These are phyloP conservation scores for Penicillium sp. DNA, from an alignment of 2,329 filamentous ascomycete genomes.

Conservation along the genomic window DNA sequence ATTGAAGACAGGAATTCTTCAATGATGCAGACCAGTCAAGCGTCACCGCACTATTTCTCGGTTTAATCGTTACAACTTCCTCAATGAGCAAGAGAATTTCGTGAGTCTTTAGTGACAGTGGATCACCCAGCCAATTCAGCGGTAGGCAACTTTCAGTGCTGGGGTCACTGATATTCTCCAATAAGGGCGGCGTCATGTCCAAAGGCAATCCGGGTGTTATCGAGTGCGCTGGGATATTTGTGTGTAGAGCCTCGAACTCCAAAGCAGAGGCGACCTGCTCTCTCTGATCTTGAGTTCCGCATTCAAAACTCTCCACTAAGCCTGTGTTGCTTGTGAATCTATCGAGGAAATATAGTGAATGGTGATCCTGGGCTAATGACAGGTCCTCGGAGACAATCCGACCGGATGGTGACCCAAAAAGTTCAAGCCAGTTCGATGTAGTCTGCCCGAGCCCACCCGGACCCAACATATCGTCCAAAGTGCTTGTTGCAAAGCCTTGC, in stretches of 20 bases:
- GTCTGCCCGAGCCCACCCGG: neutral
- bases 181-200: neutral
- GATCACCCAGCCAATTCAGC: slow-evolving; percentile 28
- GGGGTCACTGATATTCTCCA: slow-evolving; percentile 5
- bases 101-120: slow-evolving; percentile 36
- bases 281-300: slow-evolving; percentile 34
- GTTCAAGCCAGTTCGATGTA: slow-evolving; percentile 11
- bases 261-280: slow-evolving; percentile 18
- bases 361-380: slow-evolving; percentile 1
- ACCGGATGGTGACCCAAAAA: slow-evolving; percentile 3
- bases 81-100: slow-evolving; percentile 37
- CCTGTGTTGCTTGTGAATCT: slow-evolving; percentile 40
- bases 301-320: slow-evolving; percentile 38
- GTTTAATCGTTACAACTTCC: slow-evolving; percentile 35
- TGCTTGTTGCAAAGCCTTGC: neutral
- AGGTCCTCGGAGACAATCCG: slow-evolving; percentile 1
- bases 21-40: slow-evolving; percentile 34
- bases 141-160: slow-evolving; percentile 5
- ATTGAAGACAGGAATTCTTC: slow-evolving; percentile 25
- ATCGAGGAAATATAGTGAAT: slow-evolving; percentile 31
- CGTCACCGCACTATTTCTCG: slow-evolving; percentile 35
- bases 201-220: neutral
- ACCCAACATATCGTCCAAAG: slow-evolving; percentile 1
- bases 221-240: neutral
- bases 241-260: slow-evolving; percentile 1